Evolutionary conservation across 305 asterid genomes (phyloP), one percentile per base, ranked within the genome.

Genomic region (Fraxinus sp.): DNA sequence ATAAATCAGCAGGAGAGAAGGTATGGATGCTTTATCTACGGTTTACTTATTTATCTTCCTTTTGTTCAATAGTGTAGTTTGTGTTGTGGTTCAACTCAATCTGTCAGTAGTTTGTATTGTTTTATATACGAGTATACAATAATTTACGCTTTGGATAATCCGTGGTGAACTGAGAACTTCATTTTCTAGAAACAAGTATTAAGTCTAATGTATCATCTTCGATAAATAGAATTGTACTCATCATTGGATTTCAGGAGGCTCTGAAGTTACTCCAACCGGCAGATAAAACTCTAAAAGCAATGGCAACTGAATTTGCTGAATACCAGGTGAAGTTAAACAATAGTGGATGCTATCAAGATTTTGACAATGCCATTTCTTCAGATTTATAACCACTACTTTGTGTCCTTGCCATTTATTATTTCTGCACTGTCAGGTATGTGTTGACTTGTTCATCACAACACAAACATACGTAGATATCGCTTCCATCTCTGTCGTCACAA

Each of bases 261-360:
- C 93, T 91, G 88, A 95, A 92, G 82, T 91, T 95, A 86, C 95
- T 95, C 79, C 98, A 93, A 89, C 95, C 97, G 75, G 94, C 86
- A 66, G 98, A 95, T 85, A 92, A 92, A 89, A 86, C 84, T 87
- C 83, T 93, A 35, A 93, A 93, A 85, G 89, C 94, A 73, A 86
- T 94, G 92, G 98, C 98, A 71, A 90, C 88, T 62, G 98, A 95
- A 87, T 90, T 95, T 85, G 98, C 98, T 83, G 97, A 92, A 86
- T 91, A 92, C 89, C 98, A 95, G 93, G 98, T 95, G 87, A 88
- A 75, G 78, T 79, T 24, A 32, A 7, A 72, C 26, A 72, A 16
- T 32, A 72, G 77, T 13, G 22, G 77, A 57, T 35, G 75, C 16
- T 75, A 75, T 20, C 41, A 20, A 39, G 74, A 55, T 73, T 66